These are phyloP conservation scores for Cryoendolithus antarcticus DNA, from an alignment of 2,329 filamentous ascomycete species.

Conservation along the genomic window DNA sequence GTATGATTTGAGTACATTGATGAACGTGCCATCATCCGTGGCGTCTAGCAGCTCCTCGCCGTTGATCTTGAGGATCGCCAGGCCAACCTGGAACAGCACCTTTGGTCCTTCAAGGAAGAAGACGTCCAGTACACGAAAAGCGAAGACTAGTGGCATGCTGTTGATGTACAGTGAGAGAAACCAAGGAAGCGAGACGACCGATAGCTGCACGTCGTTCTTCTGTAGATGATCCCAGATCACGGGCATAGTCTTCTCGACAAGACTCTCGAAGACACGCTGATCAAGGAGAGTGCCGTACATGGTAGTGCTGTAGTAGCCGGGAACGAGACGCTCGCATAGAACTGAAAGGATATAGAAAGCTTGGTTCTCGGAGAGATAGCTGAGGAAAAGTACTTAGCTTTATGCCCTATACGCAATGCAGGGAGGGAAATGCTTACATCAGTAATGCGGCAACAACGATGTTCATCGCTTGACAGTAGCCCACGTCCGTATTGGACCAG, in stretches of 20 bases:
- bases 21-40: slow-evolving; percentile 88
- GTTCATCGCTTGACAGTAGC: slow-evolving; percentile 99
- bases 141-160: slow-evolving; percentile 97
- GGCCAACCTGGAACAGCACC: slow-evolving; percentile 88
- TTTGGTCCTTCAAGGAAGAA: slow-evolving; percentile 98
- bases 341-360: slow-evolving; percentile 89
- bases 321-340: slow-evolving; percentile 82
- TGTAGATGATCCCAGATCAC: slow-evolving; percentile 97
- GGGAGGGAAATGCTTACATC: slow-evolving; percentile 45
- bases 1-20: slow-evolving; percentile 89
- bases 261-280: slow-evolving; percentile 90
- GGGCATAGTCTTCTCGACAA: slow-evolving; percentile 99
- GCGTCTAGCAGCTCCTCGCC: slow-evolving; percentile 91
- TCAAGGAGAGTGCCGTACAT: slow-evolving; percentile 98
- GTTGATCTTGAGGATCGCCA: slow-evolving; percentile 95
- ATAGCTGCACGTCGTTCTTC: slow-evolving; percentile 91
- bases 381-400: slow-evolving; percentile 26
- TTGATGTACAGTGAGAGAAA: slow-evolving; percentile 98
- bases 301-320: slow-evolving; percentile 95
- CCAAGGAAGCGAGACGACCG: slow-evolving; percentile 94
- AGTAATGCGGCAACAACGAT: slow-evolving; percentile 95
- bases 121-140: slow-evolving; percentile 89
- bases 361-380: slow-evolving; percentile 90
- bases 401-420: neutral
- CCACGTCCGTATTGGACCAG: slow-evolving; percentile 90